phyloP scores from a whole-genome alignment of 2,329 filamentous ascomycete genomes.

The Colletotrichum aenigma region DNA sequence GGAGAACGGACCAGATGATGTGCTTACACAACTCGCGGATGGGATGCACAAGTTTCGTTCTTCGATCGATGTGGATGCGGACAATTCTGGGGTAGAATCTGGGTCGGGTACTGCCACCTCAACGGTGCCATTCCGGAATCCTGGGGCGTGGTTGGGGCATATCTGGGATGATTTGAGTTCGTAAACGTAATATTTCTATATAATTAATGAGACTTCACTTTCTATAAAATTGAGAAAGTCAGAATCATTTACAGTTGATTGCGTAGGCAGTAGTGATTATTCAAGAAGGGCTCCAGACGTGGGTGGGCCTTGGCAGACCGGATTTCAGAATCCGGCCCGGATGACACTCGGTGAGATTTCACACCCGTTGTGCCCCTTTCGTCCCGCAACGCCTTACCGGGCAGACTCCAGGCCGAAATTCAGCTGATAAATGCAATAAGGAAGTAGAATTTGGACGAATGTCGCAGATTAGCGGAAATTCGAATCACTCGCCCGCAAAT shows the following conservation, averaged over 20 bases:
- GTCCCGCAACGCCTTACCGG: neutral
- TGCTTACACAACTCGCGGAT: neutral
- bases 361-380: neutral
- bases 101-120: neutral
- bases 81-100: neutral
- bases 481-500: neutral
- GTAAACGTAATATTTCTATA: fast-evolving
- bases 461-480: neutral
- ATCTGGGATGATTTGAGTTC: neutral
- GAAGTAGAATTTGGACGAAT: neutral
- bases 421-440: neutral
- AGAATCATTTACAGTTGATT: neutral
- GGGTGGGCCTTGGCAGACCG: neutral
- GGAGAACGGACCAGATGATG: fast-evolving
- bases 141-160: neutral
- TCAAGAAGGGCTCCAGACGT: neutral
- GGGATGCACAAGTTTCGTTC: neutral
- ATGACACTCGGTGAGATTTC: neutral
- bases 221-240: fast-evolving
- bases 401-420: neutral
- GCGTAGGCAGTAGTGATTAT: neutral
- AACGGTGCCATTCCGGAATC: neutral
- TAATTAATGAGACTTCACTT: neutral
- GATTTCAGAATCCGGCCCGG: neutral
- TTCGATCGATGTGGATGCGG: neutral